Evolutionary conservation across 495 filamentous ascomycete genomes (phyloP), one percentile per base, ranked within the genome.

Genomic region (Chlorociboria aeruginascens): DNA sequence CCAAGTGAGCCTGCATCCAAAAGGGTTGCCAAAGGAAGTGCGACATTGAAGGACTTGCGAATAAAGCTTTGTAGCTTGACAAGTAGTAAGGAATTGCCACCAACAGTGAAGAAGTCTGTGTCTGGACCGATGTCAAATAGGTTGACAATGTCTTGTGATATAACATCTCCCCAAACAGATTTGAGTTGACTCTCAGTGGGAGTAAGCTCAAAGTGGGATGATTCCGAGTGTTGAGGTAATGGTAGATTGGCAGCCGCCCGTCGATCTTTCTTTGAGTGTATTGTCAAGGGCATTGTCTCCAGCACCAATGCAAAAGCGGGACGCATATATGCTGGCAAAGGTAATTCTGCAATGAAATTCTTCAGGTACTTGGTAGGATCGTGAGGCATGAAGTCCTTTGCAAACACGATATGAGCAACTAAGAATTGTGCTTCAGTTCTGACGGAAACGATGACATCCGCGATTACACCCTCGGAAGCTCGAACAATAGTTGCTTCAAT

Each of bases 201-300:
- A 7, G 33, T 52, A 8, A 52, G 43, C 6, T 10, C 49, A 20
- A 14, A 13, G 13, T 43, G 2, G 17, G 17, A 28, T 10, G n/a
- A 9, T 7, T 12, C 16, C 3, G 32, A 20, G 3, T 8, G 31
- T n/a, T 50, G 20, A 14, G 32, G 7, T 17, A 10, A 7, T 47
- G 49, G 49, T 3, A 52, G 25, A 40, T 43, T 34, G n/a, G 40
- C 7, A 3, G n/a, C 34, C 12, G 47, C 52, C 8, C 29, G 7
- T 16, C 59, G 30, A 45, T 74, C 72, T 0, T 69, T 46, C 52
- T 79, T 78, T 1, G 57, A 55, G 7, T 63, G 61, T 9, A 40
- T 58, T 0, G 49, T 78, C 8, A 53, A 45, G 0, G 74, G 74
- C 20, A 80, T 31, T 0, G 35, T n/a, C 3, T 63, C 56, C 1